Conservation (phyloP, 352 stramenopile genomes). For the Pythium dissotocum region DNA sequence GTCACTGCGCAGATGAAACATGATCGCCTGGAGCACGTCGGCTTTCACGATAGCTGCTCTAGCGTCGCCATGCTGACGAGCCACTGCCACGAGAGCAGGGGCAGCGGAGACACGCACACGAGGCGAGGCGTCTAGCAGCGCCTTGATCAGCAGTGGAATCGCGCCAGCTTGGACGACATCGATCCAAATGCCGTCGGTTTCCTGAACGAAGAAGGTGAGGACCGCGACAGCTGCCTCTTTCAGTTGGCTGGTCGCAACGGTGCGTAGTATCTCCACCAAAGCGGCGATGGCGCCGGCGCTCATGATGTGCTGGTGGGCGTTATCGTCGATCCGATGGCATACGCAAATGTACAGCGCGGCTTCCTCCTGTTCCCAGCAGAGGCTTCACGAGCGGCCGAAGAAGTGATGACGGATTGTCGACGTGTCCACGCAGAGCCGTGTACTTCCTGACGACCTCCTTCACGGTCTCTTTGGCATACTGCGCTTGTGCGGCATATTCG, state of each 20-base stretch:
- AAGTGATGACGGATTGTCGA: background rate
- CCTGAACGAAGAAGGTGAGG: background rate
- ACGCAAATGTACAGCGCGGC: background rate
- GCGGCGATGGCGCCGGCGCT: no score
- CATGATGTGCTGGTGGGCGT: background rate
- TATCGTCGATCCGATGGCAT: no score
- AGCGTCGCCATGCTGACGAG: background rate
- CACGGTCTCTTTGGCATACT: no score
- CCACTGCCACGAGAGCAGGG: background rate
- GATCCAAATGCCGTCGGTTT: background rate
- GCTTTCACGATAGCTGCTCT: background rate
- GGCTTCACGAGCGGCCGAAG: background rate
- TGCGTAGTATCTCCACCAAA: background rate
- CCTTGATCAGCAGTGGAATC: background rate
- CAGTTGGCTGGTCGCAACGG: background rate
- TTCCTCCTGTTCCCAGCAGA: background rate
- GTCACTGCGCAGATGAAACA: background rate
- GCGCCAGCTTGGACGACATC: background rate
- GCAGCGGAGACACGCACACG: background rate
- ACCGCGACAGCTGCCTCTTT: background rate
- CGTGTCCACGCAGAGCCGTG: background rate
- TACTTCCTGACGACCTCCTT: no score
- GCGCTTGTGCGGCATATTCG: no score
- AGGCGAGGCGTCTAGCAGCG: background rate
- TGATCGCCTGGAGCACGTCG: background rate